Evolutionary conservation across 176 grass and related monocot species (phyloP).

Genomic region (Urochloa ruziziensis): DNA sequence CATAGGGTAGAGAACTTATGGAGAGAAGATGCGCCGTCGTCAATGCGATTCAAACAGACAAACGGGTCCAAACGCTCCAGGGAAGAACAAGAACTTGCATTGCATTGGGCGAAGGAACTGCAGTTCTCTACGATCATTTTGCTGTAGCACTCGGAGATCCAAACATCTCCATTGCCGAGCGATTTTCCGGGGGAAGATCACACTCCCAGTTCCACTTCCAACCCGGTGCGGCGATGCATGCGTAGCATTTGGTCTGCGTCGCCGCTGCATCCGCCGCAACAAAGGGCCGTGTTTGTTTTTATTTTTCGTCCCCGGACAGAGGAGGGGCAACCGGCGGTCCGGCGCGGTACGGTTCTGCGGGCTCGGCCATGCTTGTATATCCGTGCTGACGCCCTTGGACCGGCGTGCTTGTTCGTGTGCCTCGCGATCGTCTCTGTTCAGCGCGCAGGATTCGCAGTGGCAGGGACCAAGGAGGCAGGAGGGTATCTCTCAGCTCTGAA

Average conservation of each 20-base stretch:
- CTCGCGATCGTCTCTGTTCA: background rate
- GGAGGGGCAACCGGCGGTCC: background rate
- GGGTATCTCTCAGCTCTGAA: background rate
- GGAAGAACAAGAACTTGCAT: background rate
- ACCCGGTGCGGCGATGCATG: too few relatives aligned
- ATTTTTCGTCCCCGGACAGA: background rate
- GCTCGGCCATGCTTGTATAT: background rate
- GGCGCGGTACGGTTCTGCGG: background rate
- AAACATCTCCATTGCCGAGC: too few relatives aligned
- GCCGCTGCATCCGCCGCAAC: background rate
- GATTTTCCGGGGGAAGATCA: too few relatives aligned
- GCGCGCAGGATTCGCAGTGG: background rate
- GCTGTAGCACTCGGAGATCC: background rate
- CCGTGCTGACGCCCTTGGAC: constrained; percentile 17
- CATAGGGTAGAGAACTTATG: too few relatives aligned
- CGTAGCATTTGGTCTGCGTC: background rate
- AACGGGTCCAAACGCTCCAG: background rate
- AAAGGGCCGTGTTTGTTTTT: background rate
- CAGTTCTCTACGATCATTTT: background rate
- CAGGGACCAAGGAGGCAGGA: background rate
- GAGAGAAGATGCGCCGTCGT: too few relatives aligned
- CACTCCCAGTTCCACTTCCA: too few relatives aligned
- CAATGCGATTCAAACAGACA: too few relatives aligned
- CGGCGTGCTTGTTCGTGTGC: constrained; percentile 10
- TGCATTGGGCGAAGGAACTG: background rate